Evolutionary conservation across 129 eudicot species (phyloP).

Genomic region (Heracleum sosnowskyi): DNA sequence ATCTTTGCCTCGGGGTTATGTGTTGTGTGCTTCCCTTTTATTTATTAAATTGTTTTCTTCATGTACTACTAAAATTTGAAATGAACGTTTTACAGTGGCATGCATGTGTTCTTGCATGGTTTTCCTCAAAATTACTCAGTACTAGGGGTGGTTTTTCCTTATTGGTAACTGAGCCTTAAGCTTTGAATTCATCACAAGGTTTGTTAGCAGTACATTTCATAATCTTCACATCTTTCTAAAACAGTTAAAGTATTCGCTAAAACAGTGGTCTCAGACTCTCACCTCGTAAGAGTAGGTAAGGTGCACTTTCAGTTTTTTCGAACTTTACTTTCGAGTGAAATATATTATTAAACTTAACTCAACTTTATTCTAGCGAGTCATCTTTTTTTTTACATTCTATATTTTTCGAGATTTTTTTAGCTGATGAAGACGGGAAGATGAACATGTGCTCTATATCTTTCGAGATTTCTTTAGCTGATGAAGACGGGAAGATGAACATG

Average conservation of each 20-base stretch:
- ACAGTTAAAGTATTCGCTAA: background rate
- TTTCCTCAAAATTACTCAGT: constrained; percentile 35
- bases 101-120: constrained; percentile 51
- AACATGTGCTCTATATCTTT: background rate
- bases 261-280: background rate
- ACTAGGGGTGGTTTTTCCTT: constrained; percentile 23
- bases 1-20: constrained; percentile 79
- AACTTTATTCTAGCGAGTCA: too few relatives aligned
- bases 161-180: constrained; percentile 27
- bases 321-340: background rate
- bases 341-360: background rate
- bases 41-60: background rate
- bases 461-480: background rate
- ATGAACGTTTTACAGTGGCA: constrained; percentile 4
- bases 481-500: background rate
- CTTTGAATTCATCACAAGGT: background rate
- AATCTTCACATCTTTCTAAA: background rate
- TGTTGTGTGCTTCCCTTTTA: constrained; percentile 23
- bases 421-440: background rate
- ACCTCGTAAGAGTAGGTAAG: background rate
- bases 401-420: background rate
- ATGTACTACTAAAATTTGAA: constrained; percentile 1
- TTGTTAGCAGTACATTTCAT: background rate
- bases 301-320: background rate
- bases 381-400: too few relatives aligned